These are phyloP conservation scores for Bidens hawaiensis DNA, from an alignment of 140 eudicot genomes.

Conservation along the genomic window DNA sequence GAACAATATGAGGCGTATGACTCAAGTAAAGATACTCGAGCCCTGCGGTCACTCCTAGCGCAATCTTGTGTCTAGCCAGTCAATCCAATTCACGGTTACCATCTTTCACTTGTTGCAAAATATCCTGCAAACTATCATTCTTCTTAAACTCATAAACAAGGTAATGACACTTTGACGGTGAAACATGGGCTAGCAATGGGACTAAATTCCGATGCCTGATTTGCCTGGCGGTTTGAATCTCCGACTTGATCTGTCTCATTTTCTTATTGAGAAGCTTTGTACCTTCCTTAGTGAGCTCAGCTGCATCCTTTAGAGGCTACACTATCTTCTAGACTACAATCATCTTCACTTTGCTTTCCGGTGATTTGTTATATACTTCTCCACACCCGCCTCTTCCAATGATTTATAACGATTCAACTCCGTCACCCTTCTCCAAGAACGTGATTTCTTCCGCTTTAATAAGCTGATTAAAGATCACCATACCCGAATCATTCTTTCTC, in stretches of 20 bases:
- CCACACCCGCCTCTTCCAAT: conserved; percentile 88
- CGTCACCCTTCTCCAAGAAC: conserved; percentile 69
- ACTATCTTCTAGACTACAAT: conserved; percentile 66
- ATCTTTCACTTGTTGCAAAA: no score
- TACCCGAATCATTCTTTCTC: conserved; percentile 23
- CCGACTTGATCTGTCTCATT: conserved; percentile 61
- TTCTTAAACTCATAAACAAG: no score
- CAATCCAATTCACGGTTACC: conserved; percentile 71
- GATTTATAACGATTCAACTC: conserved; percentile 39
- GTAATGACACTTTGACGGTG: conserved; percentile 67
- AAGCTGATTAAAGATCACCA: conserved; percentile 48
- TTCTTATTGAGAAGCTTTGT: no score
- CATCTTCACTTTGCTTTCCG: conserved; percentile 48
- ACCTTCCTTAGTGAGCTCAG: conserved; percentile 63
- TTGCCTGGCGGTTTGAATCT: conserved; percentile 67
- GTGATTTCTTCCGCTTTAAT: conserved; percentile 71
- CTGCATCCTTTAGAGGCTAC: conserved; percentile 50
- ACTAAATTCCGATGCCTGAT: conserved; percentile 70
- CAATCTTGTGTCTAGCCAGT: conserved; percentile 48
- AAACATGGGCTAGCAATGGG: conserved; percentile 66
- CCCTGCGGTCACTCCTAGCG: conserved; percentile 71
- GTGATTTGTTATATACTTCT: conserved; percentile 59
- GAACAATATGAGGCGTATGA: conserved; percentile 62
- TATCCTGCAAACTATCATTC: no score
- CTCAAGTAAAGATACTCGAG: conserved; percentile 79